phyloP scores from a whole-genome alignment of 1,284 basidiomycete genomes.

The Schizophyllum amplum region DNA sequence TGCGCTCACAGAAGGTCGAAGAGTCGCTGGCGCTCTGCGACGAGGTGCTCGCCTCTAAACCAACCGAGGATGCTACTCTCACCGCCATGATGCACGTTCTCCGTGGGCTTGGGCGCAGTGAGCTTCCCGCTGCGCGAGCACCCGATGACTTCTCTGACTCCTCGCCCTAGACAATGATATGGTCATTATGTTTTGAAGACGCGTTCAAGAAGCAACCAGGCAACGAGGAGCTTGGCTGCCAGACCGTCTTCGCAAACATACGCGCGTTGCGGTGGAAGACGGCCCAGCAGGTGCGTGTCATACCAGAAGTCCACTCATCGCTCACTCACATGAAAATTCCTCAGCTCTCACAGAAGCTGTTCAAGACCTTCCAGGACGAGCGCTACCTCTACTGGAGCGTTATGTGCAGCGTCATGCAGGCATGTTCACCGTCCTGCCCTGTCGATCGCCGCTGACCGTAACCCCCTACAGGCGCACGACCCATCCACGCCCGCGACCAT shows the following conservation, averaged over 20 bases:
- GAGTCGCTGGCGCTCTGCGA: slow-evolving; percentile 74
- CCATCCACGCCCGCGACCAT: slow-evolving; percentile 48
- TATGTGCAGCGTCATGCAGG: slow-evolving; percentile 75
- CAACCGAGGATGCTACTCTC: slow-evolving; percentile 62
- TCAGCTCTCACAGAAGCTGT: slow-evolving; percentile 68
- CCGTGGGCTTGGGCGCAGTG: slow-evolving; percentile 66
- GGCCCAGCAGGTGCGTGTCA: slow-evolving; percentile 57
- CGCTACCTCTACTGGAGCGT: slow-evolving; percentile 81
- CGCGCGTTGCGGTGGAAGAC: slow-evolving; percentile 73
- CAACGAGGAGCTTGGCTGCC: slow-evolving; percentile 75
- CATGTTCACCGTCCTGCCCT: slow-evolving; percentile 18
- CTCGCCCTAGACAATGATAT: slow-evolving; percentile 62
- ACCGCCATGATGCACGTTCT: slow-evolving; percentile 78
- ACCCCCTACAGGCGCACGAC: slow-evolving; percentile 59
- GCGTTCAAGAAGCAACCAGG: slow-evolving; percentile 69
- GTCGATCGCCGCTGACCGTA: slow-evolving; percentile 3
- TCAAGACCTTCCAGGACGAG: slow-evolving; percentile 71
- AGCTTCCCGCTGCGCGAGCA: slow-evolving; percentile 20
- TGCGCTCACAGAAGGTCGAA: slow-evolving; percentile 74
- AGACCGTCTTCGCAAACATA: slow-evolving; percentile 78
- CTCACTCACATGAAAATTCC: slow-evolving; percentile 9
- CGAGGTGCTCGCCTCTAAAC: slow-evolving; percentile 63
- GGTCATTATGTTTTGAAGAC: slow-evolving; percentile 72
- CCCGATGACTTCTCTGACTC: slow-evolving; percentile 4
- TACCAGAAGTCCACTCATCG: slow-evolving; percentile 5